Conservation (phyloP, 2,329 filamentous ascomycete genomes). For the Colletotrichum noveboracense region DNA sequence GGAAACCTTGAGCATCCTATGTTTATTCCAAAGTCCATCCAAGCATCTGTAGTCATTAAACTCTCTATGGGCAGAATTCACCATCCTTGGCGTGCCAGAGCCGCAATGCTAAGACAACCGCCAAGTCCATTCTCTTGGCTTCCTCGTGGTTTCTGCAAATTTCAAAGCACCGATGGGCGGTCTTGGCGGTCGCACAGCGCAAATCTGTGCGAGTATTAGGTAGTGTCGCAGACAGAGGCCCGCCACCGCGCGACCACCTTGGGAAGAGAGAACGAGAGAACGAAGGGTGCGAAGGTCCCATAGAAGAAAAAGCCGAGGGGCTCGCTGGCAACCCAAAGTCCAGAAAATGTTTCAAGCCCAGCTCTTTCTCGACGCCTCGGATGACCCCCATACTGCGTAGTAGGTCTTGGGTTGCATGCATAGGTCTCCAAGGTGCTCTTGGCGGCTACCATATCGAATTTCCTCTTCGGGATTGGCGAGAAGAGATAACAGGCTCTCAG, state of each 20-base stretch:
- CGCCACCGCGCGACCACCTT: not conserved
- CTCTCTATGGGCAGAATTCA: not conserved
- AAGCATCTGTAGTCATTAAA: not conserved
- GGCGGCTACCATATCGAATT: not conserved
- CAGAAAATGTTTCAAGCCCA: not conserved
- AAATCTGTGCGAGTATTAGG: not conserved
- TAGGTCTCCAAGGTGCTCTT: not conserved
- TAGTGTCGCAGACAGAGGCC: not conserved
- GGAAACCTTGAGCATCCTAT: not conserved
- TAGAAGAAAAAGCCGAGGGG: not conserved
- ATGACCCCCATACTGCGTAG: not conserved
- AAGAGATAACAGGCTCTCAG: slow-evolving; percentile 5
- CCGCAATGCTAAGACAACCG: slow-evolving; percentile 7
- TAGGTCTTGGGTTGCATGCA: slow-evolving; percentile 5
- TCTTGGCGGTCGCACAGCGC: not conserved
- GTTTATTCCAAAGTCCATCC: not conserved
- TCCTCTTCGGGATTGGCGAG: not conserved
- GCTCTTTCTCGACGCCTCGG: not conserved
- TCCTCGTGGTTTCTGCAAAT: not conserved
- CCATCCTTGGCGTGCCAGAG: not conserved
- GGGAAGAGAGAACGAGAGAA: not conserved
- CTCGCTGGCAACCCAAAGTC: not conserved
- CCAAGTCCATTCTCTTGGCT: not conserved
- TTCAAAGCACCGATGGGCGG: not conserved
- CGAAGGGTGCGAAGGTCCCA: not conserved